Evolutionary conservation across 108 stramenopile species (phyloP), one percentile per base, ranked within the genome.

Genomic region (Pseudonitzschia pungens): DNA sequence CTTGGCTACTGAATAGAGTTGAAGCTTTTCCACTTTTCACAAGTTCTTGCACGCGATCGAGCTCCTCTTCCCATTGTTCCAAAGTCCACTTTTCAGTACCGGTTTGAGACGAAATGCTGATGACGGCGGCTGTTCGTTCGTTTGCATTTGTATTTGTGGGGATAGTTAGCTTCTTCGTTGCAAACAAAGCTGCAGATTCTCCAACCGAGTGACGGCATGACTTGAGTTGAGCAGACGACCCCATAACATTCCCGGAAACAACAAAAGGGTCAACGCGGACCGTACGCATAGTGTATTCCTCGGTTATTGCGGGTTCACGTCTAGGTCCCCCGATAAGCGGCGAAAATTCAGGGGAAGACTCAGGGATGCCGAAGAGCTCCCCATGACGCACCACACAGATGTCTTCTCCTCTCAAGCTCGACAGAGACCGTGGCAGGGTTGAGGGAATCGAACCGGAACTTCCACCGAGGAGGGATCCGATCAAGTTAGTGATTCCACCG

Each of bases 291-390:
- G 84, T 83, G 62, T 89, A 89, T 70, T 90, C 89, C 42, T 93
- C 92, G 21, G 89, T 86, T 32, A 93, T 48, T 21, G 86, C 72
- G 18, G 92, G 86, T 62, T 89, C 79, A 52, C 76, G 60, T 28
- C 78, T 77, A 14, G 86, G 89, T 63, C 92, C 92, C 54, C 92
- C 92, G 33, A 90, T 68, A 22, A 93, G 81, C 18, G 87, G 78
- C 29, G 89, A 89, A 36, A 89, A 89, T 43, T 90, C 83, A 14
- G 89, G 86, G 65, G 89, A 90, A 20, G 88, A 89, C 53, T 90
- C 92, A 12, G 92, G 85, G 6, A 80, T 81, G 12, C 92, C 92
- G 81, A 93, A 93, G 15, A 93, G 71, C 36, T 85, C 81, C 50
- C 92, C 92, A 70, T 90, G 85, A 33, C 92, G 78, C 18, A 93